Base-by-base conservation (phyloP, 2,329 filamentous ascomycete species). In the Bimuria novae-zelandiae region DNA sequence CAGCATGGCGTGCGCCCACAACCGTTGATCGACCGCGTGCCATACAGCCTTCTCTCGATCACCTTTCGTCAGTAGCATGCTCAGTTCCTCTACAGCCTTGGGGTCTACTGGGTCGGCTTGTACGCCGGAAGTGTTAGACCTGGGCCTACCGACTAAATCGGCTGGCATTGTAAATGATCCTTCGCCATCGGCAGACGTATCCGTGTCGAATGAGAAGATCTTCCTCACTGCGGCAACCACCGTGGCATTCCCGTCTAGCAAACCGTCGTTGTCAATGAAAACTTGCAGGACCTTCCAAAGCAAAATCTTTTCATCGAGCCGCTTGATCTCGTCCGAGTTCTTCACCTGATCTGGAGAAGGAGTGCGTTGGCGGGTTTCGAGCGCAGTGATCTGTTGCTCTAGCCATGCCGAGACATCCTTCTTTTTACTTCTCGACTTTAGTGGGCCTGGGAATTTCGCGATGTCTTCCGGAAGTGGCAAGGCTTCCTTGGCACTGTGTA, bases 1-100 rank as follows among this genome's bases (percentile, higher is more conserved):
- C 17, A 99, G 80, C 82, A 99, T 89, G 3, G 94, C 95, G 72
- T 99, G 95, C 2, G 91, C 94, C 95, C 95, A 99, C 2, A 99
- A 79, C 43, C 92, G 86, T 72, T 92, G 92, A 72, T 99, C 94
- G 27, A 92, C 93, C 4, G 94, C 92, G 59, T 89, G 82, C 93
- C 93, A 97, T 0, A 95, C 89, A 4, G 94, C 94, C 62, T 92
- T 90, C 67, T 97, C 92, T 19, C 92, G 85, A 41, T 97, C 88
- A 8, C 95, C 94, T 49, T 84, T 79, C 7, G 96, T 80, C 4
- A 99, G 81, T 64, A 86, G 81, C 40, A 82, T 86, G 23, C 90
- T 88, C 41, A 97, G 81, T 52, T 86, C 82, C 55, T 91, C 86
- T 33, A 96, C 78, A 4, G 86, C 84, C 1, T 82, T 79, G 5